Evolutionary conservation across 2,329 filamentous ascomycete species (phyloP), one percentile per base, ranked within the genome.

Genomic region (Talaromyces sp.): DNA sequence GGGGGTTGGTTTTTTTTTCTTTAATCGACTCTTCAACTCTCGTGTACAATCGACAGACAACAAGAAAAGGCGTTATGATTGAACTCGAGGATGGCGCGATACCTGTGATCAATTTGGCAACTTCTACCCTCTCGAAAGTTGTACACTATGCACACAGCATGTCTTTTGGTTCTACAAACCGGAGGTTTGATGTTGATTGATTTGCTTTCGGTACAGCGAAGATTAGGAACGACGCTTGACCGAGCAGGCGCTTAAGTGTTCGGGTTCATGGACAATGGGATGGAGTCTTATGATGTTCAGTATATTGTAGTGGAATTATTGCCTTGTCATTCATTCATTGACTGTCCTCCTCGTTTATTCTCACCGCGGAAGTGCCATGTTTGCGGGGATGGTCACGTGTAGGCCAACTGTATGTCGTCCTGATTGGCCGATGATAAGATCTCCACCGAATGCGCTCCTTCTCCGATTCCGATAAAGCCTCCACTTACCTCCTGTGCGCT

Each of bases 181-280:
- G 62, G 57, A 31, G 57, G 62, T 52, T 60, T 60, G 50, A 62
- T 62, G 60, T 62, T 52, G 33, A 28, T 59, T 37, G 21, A 56
- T 60, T 50, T 60, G 57, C 62, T 40, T 63, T 48, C 40, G 62
- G 48, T 60, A 58, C 57, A 25, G 39, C 25, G 39, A 35, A 48
- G 46, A 7, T 54, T 63, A 54, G 48, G 55, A 37, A 37, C 46
- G 16, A 60, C 57, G 44, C 39, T 54, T 14, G 18, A 18, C 46
- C 42, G 42, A 52, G 37, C 58, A 61, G 62, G 62, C 62, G 62
- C 62, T 58, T 58, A 58, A 58, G 63, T 55, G 46, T 61, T 55
- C 16, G 46, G 37, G 48, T 9, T 25, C 37, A 40, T 54, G 59
- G 48, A 61, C 28, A 52, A 52, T 52, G 39, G 58, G 46, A 60